Conservation (phyloP, 2,329 filamentous ascomycete species). For the Chaetomiaceae sp. region DNA sequence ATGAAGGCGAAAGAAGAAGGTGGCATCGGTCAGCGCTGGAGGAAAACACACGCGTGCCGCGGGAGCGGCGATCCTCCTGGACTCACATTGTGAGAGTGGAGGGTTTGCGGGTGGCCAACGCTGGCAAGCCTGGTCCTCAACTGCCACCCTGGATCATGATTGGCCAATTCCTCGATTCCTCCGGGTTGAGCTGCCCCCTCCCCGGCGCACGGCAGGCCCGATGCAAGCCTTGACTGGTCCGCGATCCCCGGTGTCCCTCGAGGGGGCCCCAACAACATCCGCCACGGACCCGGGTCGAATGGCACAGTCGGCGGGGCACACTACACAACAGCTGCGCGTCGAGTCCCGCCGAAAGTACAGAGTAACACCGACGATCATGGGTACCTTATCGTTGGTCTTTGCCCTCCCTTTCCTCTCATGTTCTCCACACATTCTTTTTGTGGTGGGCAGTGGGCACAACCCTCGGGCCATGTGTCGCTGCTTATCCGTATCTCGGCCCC, state of each 20-base stretch:
- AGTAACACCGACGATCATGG: slow-evolving; percentile 14
- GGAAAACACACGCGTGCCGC: background rate
- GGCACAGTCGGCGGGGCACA: background rate
- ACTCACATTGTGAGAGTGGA: slow-evolving; percentile 1
- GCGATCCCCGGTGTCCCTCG: no score
- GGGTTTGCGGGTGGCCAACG: slow-evolving; percentile 10
- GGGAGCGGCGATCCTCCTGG: background rate
- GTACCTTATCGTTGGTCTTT: background rate
- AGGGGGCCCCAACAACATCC: background rate
- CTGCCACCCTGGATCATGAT: background rate
- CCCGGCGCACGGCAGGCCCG: slow-evolving; percentile 1
- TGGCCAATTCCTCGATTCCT: slow-evolving; percentile 13
- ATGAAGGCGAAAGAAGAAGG: slow-evolving; percentile 18
- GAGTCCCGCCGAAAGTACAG: slow-evolving; percentile 10
- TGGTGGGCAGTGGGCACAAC: no score
- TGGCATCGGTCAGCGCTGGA: slow-evolving; percentile 7
- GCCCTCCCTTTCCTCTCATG: background rate
- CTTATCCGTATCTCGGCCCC: no score
- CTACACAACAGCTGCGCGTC: no score
- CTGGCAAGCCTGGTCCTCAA: no score
- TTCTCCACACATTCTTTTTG: no score
- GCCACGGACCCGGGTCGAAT: background rate
- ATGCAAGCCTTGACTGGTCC: slow-evolving; percentile 1
- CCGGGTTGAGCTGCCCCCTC: slow-evolving; percentile 1
- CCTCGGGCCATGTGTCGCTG: no score